Conservation (phyloP, 768 basidiomycete genomes). For the Leccinum pellstonianum region DNA sequence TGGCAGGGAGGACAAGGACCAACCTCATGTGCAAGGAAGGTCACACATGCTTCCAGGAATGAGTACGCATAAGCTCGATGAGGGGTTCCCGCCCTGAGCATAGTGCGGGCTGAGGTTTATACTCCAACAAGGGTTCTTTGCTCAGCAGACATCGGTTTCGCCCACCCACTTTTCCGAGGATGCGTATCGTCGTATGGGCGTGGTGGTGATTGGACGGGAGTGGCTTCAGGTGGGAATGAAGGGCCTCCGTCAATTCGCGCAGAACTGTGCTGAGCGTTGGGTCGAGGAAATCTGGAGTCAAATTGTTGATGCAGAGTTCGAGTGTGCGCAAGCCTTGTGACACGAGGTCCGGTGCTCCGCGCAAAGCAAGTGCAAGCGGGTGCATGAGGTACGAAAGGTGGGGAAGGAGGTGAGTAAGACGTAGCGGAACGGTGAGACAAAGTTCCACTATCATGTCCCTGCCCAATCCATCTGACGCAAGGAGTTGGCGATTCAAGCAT, state of each 20-base stretch:
- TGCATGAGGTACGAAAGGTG: conserved; percentile 96
- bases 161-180: conserved; percentile 94
- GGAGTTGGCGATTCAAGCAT: conserved; percentile 85
- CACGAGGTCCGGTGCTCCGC: conserved; percentile 84
- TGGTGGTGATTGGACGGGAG: conserved; percentile 85
- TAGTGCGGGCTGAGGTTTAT: conserved; percentile 58
- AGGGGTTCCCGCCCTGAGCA: conserved; percentile 47
- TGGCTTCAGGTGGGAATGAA: conserved; percentile 89
- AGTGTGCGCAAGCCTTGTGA: conserved; percentile 94
- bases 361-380: conserved; percentile 87
- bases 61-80: conserved; percentile 57
- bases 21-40: conserved; percentile 76
- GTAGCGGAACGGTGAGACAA: conserved; percentile 93
- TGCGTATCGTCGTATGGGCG: conserved; percentile 92
- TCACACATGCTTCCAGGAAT: conserved; percentile 68
- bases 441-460: conserved; percentile 96
- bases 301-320: conserved; percentile 98
- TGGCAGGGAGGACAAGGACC: conserved; percentile 1
- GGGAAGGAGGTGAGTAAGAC: conserved; percentile 92
- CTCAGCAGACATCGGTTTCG: conserved; percentile 85
- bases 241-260: conserved; percentile 90
- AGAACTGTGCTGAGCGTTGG: conserved; percentile 92
- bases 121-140: conserved; percentile 75
- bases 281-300: conserved; percentile 96
- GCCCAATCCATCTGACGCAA: conserved; percentile 73